Evolutionary conservation across 2,329 filamentous ascomycete genomes (phyloP).

Genomic region (Colletotrichum godetiae): DNA sequence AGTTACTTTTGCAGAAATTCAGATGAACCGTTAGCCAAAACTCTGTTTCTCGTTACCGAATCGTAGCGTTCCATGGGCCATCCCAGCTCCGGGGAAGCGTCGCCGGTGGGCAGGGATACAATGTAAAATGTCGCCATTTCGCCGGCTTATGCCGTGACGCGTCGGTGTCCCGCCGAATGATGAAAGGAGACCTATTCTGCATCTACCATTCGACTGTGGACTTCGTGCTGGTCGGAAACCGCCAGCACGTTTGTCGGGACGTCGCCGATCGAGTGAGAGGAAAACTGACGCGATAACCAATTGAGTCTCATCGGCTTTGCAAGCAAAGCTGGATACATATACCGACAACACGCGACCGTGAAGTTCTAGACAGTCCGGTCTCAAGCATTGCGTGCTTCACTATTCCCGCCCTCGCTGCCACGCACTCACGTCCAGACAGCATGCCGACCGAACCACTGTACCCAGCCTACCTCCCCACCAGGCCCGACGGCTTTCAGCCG

Average conservation of each 20-base stretch:
- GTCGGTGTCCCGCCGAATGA: not conserved
- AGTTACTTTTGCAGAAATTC: not conserved
- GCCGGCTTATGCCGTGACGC: conserved; percentile 1
- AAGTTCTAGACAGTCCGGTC: too few species aligned
- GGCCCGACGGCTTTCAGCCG: conserved; percentile 43
- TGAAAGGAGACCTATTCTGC: not conserved
- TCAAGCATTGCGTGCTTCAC: not conserved
- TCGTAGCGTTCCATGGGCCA: conserved; percentile 1
- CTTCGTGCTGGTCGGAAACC: not conserved
- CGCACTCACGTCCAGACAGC: too few species aligned
- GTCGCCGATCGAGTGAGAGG: not conserved
- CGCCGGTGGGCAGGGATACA: not conserved
- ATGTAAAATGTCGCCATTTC: conserved; percentile 17
- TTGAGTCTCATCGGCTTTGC: not conserved
- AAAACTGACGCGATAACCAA: not conserved
- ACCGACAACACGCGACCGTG: not conserved
- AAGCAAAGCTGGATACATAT: not conserved
- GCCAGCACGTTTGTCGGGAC: not conserved
- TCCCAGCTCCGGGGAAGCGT: not conserved
- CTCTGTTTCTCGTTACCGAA: not conserved
- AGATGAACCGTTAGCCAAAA: conserved; percentile 5
- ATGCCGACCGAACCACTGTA: conserved; percentile 45
- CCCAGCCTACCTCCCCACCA: conserved; percentile 46
- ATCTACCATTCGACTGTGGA: not conserved
- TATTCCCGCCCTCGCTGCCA: too few species aligned